These are phyloP conservation scores for Talaromyces wortmannii DNA, from an alignment of 495 filamentous ascomycete species.

Conservation along the genomic window DNA sequence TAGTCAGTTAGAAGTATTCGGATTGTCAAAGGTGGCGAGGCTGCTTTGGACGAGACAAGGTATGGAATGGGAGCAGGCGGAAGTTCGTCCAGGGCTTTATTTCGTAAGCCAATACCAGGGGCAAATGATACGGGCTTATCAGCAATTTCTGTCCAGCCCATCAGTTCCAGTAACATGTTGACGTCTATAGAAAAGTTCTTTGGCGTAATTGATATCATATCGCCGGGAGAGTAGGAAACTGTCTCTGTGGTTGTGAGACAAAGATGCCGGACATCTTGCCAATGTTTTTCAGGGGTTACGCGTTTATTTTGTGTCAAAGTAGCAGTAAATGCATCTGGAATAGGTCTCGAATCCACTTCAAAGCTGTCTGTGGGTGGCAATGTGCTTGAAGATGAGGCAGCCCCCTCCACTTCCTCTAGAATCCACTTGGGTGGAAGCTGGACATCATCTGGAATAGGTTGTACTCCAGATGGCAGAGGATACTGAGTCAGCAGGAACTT, in stretches of 20 bases:
- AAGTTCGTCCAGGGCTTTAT: conserved; percentile 9
- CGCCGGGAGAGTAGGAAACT: conserved; percentile 56
- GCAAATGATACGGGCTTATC: conserved; percentile 53
- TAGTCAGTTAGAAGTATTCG: conserved; percentile 71
- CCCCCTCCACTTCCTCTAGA: conserved; percentile 38
- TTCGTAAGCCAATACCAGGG: conserved; percentile 15
- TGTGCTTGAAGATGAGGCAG: background rate
- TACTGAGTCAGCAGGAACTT: conserved; percentile 55
- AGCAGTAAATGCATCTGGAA: conserved; percentile 40
- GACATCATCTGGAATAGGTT: conserved; percentile 68
- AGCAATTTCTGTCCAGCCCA: conserved; percentile 68
- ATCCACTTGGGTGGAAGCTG: conserved; percentile 75
- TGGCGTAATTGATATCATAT: conserved; percentile 71
- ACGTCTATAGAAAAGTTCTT: conserved; percentile 83
- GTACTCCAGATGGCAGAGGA: conserved; percentile 58
- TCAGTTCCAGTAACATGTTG: conserved; percentile 60
- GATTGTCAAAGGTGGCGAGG: conserved; percentile 51
- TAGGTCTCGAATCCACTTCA: conserved; percentile 37
- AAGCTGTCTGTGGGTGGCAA: conserved; percentile 30
- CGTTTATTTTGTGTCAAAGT: conserved; percentile 53
- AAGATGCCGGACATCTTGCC: conserved; percentile 91
- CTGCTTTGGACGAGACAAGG: conserved; percentile 11
- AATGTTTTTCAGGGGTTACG: conserved; percentile 69
- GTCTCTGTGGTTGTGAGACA: conserved; percentile 41
- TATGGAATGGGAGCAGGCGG: conserved; percentile 35